Evolutionary conservation across 2,329 filamentous ascomycete genomes (phyloP), one percentile per base, ranked within the genome.

Genomic region (Alternaria dauci): DNA sequence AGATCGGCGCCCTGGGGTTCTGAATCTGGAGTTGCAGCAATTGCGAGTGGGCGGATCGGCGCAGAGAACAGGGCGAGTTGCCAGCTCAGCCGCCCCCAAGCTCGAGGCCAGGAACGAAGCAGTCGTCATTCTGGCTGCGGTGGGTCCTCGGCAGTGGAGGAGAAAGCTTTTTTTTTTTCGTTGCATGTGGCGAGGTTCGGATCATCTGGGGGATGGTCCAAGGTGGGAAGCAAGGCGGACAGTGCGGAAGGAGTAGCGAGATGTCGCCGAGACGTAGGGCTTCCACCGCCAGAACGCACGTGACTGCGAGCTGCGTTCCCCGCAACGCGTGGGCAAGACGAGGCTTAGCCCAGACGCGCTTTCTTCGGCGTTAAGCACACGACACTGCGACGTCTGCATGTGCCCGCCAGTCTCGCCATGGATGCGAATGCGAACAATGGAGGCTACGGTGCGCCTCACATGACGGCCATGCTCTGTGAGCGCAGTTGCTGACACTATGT

Each of bases 381-480:
- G 62, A 70, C 69, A 58, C 32, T 47, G 65, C 58, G 61, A 66
- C 62, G 47, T 62, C 48, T 55, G 39, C 34, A 58, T 63, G 64
- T 59, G 58, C 59, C 66, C 67, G 48, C 66, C 58, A 53, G 58
- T 46, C 20, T 23, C 20, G 70, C 61, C 34, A 73, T 74, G 72
- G 66, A 64, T 53, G 70, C 62, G 44, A 66, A 64, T 53, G 70
- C 62, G 44, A 66, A 58, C 32, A 57, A 69, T 61, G 71, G 68
- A 52, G 65, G 62, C 57, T 72, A 77, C 68, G 71, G 75, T 76
- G 62, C 52, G 71, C 53, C 12, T 7, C 14, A 34, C 18, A 25
- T 16, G 30, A 11, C 23, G 25, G 42, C 18, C 18, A 36, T n/a
- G 32, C 16, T 23, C 20, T 14, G 25, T 23, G 18, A 23, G 58